phyloP scores from a whole-genome alignment of 306 rosid genomes.

The Cicer chorassanicum region DNA sequence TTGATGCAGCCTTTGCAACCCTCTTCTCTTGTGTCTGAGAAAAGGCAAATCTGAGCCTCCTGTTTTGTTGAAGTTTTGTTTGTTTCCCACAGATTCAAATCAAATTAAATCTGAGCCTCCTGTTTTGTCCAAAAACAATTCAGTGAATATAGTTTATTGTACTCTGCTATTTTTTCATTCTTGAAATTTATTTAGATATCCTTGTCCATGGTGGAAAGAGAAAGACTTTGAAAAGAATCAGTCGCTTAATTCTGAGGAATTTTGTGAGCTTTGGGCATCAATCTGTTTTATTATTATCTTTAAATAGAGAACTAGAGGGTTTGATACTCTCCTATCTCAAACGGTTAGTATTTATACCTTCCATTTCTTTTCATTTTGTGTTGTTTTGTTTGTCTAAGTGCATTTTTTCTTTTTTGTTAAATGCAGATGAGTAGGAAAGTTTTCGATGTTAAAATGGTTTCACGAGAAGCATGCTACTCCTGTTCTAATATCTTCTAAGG shows the following conservation, averaged over 20 bases:
- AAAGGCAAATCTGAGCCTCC: slow-evolving; percentile 15
- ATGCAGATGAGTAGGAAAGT: neutral
- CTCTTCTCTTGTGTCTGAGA: slow-evolving; percentile 1
- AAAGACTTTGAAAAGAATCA: neutral
- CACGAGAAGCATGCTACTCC: neutral
- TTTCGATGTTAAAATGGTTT: slow-evolving; percentile 3
- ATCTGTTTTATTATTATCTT: neutral
- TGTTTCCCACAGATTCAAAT: neutral
- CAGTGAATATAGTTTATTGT: neutral
- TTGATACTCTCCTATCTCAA: slow-evolving; percentile 12
- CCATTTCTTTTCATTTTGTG: neutral
- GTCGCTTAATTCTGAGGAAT: neutral
- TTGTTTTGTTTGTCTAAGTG: neutral
- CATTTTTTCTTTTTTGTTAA: neutral
- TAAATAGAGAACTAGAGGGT: slow-evolving; percentile 5
- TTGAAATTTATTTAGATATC: neutral
- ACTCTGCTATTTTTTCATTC: neutral
- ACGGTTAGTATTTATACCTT: neutral
- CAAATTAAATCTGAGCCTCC: too few species aligned
- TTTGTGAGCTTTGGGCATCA: neutral
- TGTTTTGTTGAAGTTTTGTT: neutral
- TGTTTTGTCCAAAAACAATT: neutral
- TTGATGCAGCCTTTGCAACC: slow-evolving; percentile 32
- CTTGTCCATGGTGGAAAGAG: neutral
- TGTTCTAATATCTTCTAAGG: neutral